These are phyloP conservation scores for Populus nigra DNA, from an alignment of 345 rosid genomes.

Conservation along the genomic window DNA sequence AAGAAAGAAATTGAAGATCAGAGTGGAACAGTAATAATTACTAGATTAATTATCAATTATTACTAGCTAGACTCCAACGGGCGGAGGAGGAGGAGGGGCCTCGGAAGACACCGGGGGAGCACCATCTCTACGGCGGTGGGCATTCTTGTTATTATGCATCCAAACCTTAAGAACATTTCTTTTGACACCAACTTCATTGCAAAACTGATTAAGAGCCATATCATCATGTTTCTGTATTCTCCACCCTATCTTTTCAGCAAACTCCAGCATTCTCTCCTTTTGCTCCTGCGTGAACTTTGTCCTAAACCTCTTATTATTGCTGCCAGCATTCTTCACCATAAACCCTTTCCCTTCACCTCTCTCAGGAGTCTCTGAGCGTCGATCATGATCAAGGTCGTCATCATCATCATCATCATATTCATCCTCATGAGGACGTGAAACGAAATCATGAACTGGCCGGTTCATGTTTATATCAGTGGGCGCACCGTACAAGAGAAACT, in stretches of 20 bases:
- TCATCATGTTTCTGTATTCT: conserved; percentile 20
- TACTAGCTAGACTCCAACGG: background rate
- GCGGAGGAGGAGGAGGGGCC: background rate
- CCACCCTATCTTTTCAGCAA: conserved; percentile 30
- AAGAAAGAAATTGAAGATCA: background rate
- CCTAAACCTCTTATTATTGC: conserved; percentile 25
- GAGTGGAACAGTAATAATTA: background rate
- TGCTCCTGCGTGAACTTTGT: conserved; percentile 28
- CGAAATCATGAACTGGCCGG: background rate
- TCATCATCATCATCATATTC: background rate
- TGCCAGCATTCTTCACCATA: background rate
- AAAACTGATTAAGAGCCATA: conserved; percentile 16
- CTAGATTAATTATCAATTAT: background rate
- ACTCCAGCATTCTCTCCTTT: conserved; percentile 22
- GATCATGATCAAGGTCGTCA: conserved; percentile 8
- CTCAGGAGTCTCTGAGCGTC: conserved; percentile 33
- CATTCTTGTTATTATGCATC: conserved; percentile 31
- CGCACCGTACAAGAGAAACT: conserved; percentile 1
- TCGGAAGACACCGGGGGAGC: background rate
- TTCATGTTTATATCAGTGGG: background rate
- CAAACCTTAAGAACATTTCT: conserved; percentile 28
- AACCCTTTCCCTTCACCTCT: conserved; percentile 13
- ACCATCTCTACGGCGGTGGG: conserved; percentile 12
- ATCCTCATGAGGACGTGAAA: background rate
- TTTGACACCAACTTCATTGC: conserved; percentile 20